Evolutionary conservation across 2,329 filamentous ascomycete genomes (phyloP), one percentile per base, ranked within the genome.

Genomic region (Colletotrichum camelliae): DNA sequence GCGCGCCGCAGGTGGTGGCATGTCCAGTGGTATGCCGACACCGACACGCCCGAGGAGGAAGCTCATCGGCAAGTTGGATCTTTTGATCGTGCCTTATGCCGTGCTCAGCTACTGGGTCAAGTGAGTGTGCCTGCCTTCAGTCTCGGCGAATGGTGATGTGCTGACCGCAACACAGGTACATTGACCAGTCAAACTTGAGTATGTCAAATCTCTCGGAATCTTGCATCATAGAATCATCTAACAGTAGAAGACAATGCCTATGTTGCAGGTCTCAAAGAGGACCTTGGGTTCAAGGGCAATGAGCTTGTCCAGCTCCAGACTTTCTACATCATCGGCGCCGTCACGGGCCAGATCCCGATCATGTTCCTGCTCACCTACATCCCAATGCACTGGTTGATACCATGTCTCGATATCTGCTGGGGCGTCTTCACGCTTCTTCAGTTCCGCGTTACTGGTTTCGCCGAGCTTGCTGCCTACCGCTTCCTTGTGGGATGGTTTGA

Each of bases 351-450:
- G 81, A 79, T 67, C 81, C 84, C 67, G 77, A 84, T 76, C 76
- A 84, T n/a, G 73, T 84, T 35, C 82, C 79, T 29, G 77, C 79
- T 8, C 33, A 81, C 6, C 64, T 82, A 16, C 80, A 81, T 29
- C 81, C 82, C 5, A 37, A 79, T 27, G 78, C 80, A 69, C 79
- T 83, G 55, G 82, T 6, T 72, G 58, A 27, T 83, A 71, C 67
- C 81, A 77, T 66, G 72, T 80, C 5, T 75, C 76, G 89, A 91
- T 74, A 78, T 91, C 3, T 80, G 84, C 2, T 92, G 91, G 90
- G 89, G 89, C 0, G 80, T 91, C 35, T 89, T 92, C 75, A 92
- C 90, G 0, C 83, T 92, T 15, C 82, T 91, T 76, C 58, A 77
- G 74, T 55, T 58, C 78, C 65, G 77, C 52, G 16, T 79, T 75